A percentile compares a stretch with the other conserved stretches of the same genome.
Conservation (phyloP, 2,329 filamentous ascomycete genomes). For the Acephala macrosclerotiorum region DNA sequence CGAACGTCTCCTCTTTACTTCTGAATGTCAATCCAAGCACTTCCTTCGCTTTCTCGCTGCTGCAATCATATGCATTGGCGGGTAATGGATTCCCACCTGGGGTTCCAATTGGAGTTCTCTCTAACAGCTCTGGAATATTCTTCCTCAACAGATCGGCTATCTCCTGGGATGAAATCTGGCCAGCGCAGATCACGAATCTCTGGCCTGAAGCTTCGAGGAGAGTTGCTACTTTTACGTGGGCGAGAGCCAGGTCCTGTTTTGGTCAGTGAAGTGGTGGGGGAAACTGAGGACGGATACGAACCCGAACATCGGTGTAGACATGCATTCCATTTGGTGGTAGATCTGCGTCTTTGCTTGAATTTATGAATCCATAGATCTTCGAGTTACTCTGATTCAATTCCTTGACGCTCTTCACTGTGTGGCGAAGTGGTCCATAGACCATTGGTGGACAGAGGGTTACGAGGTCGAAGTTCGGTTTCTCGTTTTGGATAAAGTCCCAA, state of each 20-base stretch:
- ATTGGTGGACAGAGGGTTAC: slow-evolving; percentile 66
- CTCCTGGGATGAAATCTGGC: slow-evolving; percentile 64
- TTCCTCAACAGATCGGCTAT: slow-evolving; percentile 62
- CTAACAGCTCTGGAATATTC: slow-evolving; percentile 58
- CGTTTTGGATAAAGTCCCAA: slow-evolving; percentile 65
- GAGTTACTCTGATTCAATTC: slow-evolving; percentile 75
- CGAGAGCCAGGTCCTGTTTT: slow-evolving; percentile 66
- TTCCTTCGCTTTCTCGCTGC: slow-evolving; percentile 26
- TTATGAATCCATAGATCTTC: slow-evolving; percentile 57
- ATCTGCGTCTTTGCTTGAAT: slow-evolving; percentile 57
- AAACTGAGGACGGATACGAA: neutral
- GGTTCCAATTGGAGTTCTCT: slow-evolving; percentile 53
- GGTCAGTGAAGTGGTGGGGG: neutral
- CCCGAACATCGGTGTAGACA: slow-evolving; percentile 58
- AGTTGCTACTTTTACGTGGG: slow-evolving; percentile 65
- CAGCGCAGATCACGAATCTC: slow-evolving; percentile 67
- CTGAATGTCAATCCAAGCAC: slow-evolving; percentile 29
- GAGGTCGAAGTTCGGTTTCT: slow-evolving; percentile 62
- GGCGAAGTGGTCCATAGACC: slow-evolving; percentile 67
- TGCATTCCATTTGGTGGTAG: slow-evolving; percentile 52
- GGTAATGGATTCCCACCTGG: slow-evolving; percentile 29
- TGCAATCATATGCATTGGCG: slow-evolving; percentile 25
- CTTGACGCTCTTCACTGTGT: slow-evolving; percentile 66
- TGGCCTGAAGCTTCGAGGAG: slow-evolving; percentile 63
- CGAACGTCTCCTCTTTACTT: slow-evolving; percentile 36